Conservation (phyloP, 2,329 filamentous ascomycete genomes). For the Sarocladium brachiariae region DNA sequence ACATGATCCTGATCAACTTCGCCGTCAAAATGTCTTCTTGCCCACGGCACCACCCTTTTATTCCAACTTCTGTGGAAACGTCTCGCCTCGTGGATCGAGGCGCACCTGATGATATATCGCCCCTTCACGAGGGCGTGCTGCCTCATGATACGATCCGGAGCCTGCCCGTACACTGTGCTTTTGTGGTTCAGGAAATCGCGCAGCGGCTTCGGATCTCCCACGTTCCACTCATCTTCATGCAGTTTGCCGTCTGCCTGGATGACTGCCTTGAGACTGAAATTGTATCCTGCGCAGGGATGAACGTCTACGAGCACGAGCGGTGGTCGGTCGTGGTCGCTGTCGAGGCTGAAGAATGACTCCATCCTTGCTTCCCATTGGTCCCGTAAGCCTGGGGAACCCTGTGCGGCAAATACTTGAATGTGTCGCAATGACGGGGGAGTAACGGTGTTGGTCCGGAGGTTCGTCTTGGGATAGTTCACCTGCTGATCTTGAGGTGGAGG, state of each 20-base stretch:
- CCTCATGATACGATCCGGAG: constrained; percentile 16
- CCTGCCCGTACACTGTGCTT: neutral
- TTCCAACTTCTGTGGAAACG: constrained; percentile 37
- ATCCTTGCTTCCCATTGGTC: neutral
- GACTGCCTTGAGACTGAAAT: neutral
- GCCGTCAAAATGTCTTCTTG: neutral
- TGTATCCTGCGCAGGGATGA: constrained; percentile 16
- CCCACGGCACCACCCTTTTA: constrained; percentile 21
- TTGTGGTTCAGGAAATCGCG: neutral
- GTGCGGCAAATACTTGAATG: neutral
- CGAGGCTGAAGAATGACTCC: constrained; percentile 1
- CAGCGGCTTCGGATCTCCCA: neutral
- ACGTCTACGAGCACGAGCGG: constrained; percentile 24
- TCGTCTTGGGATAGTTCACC: constrained; percentile 16
- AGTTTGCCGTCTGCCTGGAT: neutral
- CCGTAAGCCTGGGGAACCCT: neutral
- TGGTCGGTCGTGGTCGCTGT: constrained; percentile 16
- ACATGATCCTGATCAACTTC: constrained; percentile 5
- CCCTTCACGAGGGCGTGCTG: constrained; percentile 7
- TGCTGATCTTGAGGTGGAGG: too few species aligned
- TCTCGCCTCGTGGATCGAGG: constrained; percentile 25
- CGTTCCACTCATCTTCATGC: neutral
- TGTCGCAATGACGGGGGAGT: constrained; percentile 15
- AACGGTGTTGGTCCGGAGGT: constrained; percentile 23
- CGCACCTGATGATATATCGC: constrained; percentile 28